Conservation (phyloP, 2,329 filamentous ascomycete species). For the Myriosclerotinia curreyana region DNA sequence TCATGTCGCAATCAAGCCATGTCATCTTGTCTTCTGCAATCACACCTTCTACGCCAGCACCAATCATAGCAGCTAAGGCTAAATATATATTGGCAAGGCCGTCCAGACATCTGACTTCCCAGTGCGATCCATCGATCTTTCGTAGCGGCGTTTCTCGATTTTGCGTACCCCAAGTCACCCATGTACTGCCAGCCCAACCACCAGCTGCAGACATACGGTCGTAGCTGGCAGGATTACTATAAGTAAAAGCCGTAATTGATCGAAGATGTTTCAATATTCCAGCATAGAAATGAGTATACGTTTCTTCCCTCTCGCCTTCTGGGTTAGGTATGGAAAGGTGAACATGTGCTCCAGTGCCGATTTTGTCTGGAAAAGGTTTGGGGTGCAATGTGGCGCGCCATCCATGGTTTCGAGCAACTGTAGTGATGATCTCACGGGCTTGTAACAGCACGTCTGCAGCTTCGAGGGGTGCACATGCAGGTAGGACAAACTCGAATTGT, state of each 20-base stretch:
- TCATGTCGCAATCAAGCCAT: slow-evolving; percentile 53
- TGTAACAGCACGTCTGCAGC: slow-evolving; percentile 20
- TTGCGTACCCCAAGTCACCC: slow-evolving; percentile 19
- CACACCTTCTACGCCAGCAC: slow-evolving; percentile 15
- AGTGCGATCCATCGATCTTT: slow-evolving; percentile 15
- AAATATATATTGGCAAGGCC: slow-evolving; percentile 23
- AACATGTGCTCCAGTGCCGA: slow-evolving; percentile 14
- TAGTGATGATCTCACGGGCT: slow-evolving; percentile 16
- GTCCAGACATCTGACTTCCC: slow-evolving; percentile 23
- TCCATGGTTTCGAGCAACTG: slow-evolving; percentile 4
- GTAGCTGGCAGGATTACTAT: slow-evolving; percentile 9
- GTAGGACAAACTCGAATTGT: slow-evolving; percentile 22
- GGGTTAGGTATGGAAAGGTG: slow-evolving; percentile 19
- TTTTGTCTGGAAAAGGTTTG: slow-evolving; percentile 1
- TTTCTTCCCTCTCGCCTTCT: slow-evolving; percentile 36
- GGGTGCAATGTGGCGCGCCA: slow-evolving; percentile 41
- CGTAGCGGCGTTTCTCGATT: slow-evolving; percentile 10
- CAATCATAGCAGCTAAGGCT: slow-evolving; percentile 14
- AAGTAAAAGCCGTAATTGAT: slow-evolving; percentile 19
- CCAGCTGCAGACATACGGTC: not conserved
- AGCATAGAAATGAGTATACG: slow-evolving; percentile 29
- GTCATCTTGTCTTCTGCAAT: slow-evolving; percentile 43
- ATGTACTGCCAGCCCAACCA: slow-evolving; percentile 20
- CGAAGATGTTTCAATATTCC: slow-evolving; percentile 21
- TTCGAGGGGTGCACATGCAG: slow-evolving; percentile 16